Conservation (phyloP, 163 green algal genomes). For the Scenedesmus sp. region DNA sequence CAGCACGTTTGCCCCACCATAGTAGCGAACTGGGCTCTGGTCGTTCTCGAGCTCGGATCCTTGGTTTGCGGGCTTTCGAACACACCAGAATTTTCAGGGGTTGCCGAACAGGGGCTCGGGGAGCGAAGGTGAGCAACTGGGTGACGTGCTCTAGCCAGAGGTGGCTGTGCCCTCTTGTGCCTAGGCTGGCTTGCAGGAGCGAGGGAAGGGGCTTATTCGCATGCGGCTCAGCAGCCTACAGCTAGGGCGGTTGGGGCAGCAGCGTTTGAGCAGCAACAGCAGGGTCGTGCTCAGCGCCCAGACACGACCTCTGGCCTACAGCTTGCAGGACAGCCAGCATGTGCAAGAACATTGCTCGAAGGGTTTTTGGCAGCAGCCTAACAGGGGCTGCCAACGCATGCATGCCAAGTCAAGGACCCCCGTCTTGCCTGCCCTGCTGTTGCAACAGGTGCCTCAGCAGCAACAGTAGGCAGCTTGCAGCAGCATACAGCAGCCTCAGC, state of each 20-base stretch:
- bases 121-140: neutral
- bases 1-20: neutral
- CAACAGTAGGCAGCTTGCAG: conserved; percentile 3
- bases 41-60: conserved; percentile 1
- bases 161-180: conserved; percentile 1
- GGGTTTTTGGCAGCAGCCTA: neutral
- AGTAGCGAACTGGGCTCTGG: conserved; percentile 8
- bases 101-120: neutral
- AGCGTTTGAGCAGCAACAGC: conserved; percentile 5
- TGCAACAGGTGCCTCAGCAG: neutral
- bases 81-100: neutral
- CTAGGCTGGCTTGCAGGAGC: neutral
- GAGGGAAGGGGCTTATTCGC: neutral
- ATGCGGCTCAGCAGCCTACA: neutral
- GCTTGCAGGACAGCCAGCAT: conserved; percentile 1
- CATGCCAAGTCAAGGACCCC: neutral
- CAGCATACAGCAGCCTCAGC: neutral
- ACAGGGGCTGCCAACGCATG: neutral
- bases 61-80: neutral
- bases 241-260: neutral
- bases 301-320: neutral
- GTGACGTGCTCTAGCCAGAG: conserved; percentile 2
- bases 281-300: conserved; percentile 8
- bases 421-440: neutral
- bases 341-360: neutral